Evolutionary conservation across 169 alveolate species (phyloP).

Genomic region (Eimeria maxima): DNA sequence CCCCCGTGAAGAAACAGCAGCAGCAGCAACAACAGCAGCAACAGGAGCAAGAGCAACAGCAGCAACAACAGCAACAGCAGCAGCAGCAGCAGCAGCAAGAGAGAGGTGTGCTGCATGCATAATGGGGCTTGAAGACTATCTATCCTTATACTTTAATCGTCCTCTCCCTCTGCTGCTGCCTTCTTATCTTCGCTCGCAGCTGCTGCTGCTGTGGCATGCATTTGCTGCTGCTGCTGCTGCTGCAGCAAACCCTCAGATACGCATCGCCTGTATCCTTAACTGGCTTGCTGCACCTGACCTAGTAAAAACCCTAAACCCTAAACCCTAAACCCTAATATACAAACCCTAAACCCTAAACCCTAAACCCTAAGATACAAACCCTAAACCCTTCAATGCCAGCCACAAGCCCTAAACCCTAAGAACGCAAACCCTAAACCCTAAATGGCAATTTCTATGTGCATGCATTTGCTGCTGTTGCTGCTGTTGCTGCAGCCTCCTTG

Average conservation of each 20-base stretch:
- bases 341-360: not conserved
- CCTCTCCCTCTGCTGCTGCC: constrained; percentile 3
- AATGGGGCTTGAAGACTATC: not conserved
- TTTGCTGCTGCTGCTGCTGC: not conserved
- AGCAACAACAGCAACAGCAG: not conserved
- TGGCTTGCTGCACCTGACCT: constrained; percentile 1
- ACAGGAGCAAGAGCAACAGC: not conserved
- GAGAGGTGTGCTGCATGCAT: not conserved
- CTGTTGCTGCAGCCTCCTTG: constrained; percentile 10
- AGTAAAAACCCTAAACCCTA: not conserved
- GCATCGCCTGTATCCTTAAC: not conserved
- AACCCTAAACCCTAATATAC: not conserved
- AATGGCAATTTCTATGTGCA: not conserved
- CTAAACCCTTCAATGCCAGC: too few species aligned
- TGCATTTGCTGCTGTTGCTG: not conserved
- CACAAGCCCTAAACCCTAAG: too few species aligned
- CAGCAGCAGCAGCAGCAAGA: constrained; percentile 7
- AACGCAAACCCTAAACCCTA: too few species aligned
- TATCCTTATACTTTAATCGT: not conserved
- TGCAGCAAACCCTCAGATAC: not conserved
- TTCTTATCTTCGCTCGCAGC: constrained; percentile 9
- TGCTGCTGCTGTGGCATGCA: not conserved
- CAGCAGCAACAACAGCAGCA: not conserved
- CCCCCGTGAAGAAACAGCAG: too few species aligned
- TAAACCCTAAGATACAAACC: not conserved